phyloP scores from a whole-genome alignment of 2,329 filamentous ascomycete species.

The Colletotrichum karsti region DNA sequence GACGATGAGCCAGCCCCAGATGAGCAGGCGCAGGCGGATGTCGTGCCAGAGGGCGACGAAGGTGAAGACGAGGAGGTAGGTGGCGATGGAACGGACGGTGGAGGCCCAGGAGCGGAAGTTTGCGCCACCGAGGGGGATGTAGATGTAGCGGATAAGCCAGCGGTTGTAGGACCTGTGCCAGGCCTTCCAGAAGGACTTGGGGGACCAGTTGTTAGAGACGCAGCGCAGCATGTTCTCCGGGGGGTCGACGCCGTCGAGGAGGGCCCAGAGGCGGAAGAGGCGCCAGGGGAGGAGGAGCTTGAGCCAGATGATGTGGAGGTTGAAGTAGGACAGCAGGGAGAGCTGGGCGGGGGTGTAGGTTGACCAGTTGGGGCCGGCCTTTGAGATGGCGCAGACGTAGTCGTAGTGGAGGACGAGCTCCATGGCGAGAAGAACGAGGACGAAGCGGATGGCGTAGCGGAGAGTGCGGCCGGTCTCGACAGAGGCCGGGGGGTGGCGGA shows the following conservation, averaged over 20 bases:
- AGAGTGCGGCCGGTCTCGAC: constrained; percentile 76
- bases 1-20: constrained; percentile 97
- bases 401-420: constrained; percentile 91
- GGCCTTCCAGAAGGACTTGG: constrained; percentile 90
- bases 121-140: constrained; percentile 85
- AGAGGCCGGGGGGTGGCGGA: constrained; percentile 75
- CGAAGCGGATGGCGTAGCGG: constrained; percentile 85
- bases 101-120: constrained; percentile 54
- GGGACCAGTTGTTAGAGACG: constrained; percentile 93
- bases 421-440: constrained; percentile 84
- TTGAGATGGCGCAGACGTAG: constrained; percentile 92
- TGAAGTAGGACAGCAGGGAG: constrained; percentile 91
- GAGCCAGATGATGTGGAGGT: constrained; percentile 96
- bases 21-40: constrained; percentile 86
- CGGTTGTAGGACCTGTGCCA: constrained; percentile 98
- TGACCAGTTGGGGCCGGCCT: constrained; percentile 80
- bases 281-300: constrained; percentile 97
- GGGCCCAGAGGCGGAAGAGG: constrained; percentile 97
- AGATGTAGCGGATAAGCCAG: constrained; percentile 94
- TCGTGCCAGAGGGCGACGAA: constrained; percentile 99
- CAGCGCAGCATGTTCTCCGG: constrained; percentile 99
- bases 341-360: constrained; percentile 88
- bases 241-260: constrained; percentile 90
- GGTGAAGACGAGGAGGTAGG: constrained; percentile 88
- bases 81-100: constrained; percentile 70